Evolutionary conservation across 805 yeast genomes (phyloP).

Genomic region (Suhomyces sp.): DNA sequence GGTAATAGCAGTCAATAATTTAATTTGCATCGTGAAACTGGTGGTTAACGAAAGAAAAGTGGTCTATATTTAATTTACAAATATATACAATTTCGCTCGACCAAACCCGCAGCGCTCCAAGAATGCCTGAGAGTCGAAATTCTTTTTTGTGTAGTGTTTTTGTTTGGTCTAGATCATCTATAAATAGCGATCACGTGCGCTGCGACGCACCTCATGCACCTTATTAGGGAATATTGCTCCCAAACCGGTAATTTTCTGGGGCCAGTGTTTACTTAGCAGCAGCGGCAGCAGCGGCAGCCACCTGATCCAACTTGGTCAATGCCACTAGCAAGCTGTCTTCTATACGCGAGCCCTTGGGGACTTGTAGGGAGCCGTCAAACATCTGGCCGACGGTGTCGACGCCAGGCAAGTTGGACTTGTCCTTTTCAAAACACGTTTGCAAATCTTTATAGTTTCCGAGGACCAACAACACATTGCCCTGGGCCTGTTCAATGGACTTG

Average conservation of each 20-base stretch:
- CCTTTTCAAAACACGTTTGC: conserved; percentile 49
- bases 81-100: neutral
- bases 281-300: neutral
- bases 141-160: conserved; percentile 3
- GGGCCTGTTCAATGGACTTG: conserved; percentile 16
- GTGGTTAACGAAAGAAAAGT: neutral
- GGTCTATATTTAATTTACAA: neutral
- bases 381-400: conserved; percentile 56
- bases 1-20: conserved; percentile 45
- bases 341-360: conserved; percentile 56
- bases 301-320: conserved; percentile 31
- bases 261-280: neutral
- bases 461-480: conserved; percentile 48
- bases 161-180: conserved; percentile 3
- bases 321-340: conserved; percentile 72
- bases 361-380: conserved; percentile 60
- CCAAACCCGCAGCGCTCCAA: neutral
- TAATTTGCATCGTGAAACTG: conserved; percentile 31
- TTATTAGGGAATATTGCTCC: neutral
- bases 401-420: conserved; percentile 48
- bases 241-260: neutral
- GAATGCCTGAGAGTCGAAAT: neutral
- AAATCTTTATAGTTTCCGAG: conserved; percentile 64
- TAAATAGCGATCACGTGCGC: conserved; percentile 1
- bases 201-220: neutral